A percentile compares a stretch with the other conserved stretches of the same genome.
phyloP scores from a whole-genome alignment of 2,329 filamentous ascomycete species.

The Ambrosiella cleistominuta region DNA sequence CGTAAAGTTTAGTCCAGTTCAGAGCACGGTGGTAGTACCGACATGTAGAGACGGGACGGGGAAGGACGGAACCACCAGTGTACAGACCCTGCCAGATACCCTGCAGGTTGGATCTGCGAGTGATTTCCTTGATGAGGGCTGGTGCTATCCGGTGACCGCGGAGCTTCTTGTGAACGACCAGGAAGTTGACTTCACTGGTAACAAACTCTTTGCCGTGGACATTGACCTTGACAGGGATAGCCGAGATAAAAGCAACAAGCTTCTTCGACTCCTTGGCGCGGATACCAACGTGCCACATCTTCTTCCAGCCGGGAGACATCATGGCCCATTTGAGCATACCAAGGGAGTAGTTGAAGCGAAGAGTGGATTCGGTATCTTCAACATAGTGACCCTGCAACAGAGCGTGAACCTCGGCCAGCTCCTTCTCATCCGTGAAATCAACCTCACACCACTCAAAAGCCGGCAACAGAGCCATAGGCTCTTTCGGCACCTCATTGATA shows the following conservation, averaged over 20 bases:
- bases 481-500: constrained; percentile 59
- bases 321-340: constrained; percentile 87
- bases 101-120: constrained; percentile 70
- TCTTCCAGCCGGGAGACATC: constrained; percentile 84
- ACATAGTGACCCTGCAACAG: constrained; percentile 88
- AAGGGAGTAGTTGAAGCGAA: constrained; percentile 88
- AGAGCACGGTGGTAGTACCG: constrained; percentile 89
- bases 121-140: constrained; percentile 94
- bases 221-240: constrained; percentile 68
- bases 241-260: constrained; percentile 89
- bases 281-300: constrained; percentile 89
- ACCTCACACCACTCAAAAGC: constrained; percentile 92
- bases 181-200: constrained; percentile 91
- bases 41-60: constrained; percentile 80
- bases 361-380: constrained; percentile 92
- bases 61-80: constrained; percentile 79
- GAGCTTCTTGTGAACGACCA: constrained; percentile 96
- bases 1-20: constrained; percentile 91
- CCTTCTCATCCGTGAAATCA: constrained; percentile 60
- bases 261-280: constrained; percentile 67
- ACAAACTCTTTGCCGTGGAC: constrained; percentile 60
- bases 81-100: constrained; percentile 92
- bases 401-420: constrained; percentile 81
- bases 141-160: constrained; percentile 82
- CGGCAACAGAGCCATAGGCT: constrained; percentile 55